phyloP scores from a whole-genome alignment of 768 basidiomycete species.

The Daedaleopsis nitida region DNA sequence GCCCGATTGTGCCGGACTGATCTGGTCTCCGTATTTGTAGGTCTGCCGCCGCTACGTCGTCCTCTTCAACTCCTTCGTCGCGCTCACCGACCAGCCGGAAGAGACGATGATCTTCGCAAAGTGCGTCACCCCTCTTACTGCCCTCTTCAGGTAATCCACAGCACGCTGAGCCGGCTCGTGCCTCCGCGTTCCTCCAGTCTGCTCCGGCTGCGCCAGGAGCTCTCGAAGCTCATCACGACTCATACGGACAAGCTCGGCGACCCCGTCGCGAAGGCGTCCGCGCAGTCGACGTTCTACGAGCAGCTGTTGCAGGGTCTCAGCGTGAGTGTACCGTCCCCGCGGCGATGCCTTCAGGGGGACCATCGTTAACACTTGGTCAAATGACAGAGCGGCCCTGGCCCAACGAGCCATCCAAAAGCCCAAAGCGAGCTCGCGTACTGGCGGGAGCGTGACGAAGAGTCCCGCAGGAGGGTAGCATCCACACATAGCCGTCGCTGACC shows the following conservation, averaged over 20 bases:
- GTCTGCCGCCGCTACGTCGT: conserved; percentile 77
- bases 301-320: conserved; percentile 73
- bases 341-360: neutral
- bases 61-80: conserved; percentile 82
- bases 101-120: conserved; percentile 97
- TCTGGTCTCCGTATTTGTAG: conserved; percentile 36
- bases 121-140: conserved; percentile 44
- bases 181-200: conserved; percentile 49
- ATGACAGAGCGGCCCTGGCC: conserved; percentile 63
- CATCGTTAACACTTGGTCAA: neutral
- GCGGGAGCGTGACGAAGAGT: conserved; percentile 83
- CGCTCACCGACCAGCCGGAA: conserved; percentile 79
- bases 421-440: conserved; percentile 88
- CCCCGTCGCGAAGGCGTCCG: conserved; percentile 60
- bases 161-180: neutral
- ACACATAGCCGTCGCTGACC: conserved; percentile 17
- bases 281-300: conserved; percentile 75
- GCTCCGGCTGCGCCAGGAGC: conserved; percentile 80
- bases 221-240: conserved; percentile 70
- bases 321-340: conserved; percentile 45
- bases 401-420: conserved; percentile 78
- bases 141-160: neutral
- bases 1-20: neutral
- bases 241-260: conserved; percentile 75
- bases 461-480: conserved; percentile 41